Base-by-base conservation (phyloP, 768 basidiomycete species). In the Suillus cothurnatus region DNA sequence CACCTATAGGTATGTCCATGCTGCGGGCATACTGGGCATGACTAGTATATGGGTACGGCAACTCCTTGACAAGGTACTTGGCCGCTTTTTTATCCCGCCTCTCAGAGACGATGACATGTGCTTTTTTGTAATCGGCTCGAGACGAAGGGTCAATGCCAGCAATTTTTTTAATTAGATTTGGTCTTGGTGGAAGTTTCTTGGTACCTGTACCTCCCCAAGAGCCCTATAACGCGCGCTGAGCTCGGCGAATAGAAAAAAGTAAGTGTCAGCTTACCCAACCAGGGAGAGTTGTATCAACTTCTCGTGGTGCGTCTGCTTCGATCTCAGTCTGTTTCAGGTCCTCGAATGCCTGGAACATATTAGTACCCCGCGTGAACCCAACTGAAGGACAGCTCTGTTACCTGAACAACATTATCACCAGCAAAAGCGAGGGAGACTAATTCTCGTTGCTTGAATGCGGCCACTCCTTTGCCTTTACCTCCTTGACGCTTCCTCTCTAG, bases 401-500 rank as follows among this genome's bases (percentile, higher is more conserved):
- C 94, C 78, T 92, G 88, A 7, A 97, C 88, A 38, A 99, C 97
- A 68, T 99, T 94, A 76, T 99, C 97, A 3, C 95, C 96, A 2
- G 96, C 97, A 80, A 99, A 99, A 0, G 97, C 97, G 62, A 88
- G 88, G 1, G 95, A 93, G 15, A 99, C 95, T 15, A 99, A 82
- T 69, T 99, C 95, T 45, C 93, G 84, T 76, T 99, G 97, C 74
- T 92, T 83, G 78, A 98, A 95, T 0, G 92, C 91, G 61, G 83
- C 85, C 0, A 86, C 74, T 28, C 80, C 80, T 57, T 72, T 75
- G 49, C 70, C 69, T 71, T 81, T 61, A 5, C 43, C 32, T 61
- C 77, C 73, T 81, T 86, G 63, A 73, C 80, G 72, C 84, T 88
- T 50, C 76, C 72, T 69, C 80, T 86, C 61, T 1, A 84, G 70